Base-by-base conservation (phyloP, 805 yeast species). In the Metschnikowia santaceciliae region DNA sequence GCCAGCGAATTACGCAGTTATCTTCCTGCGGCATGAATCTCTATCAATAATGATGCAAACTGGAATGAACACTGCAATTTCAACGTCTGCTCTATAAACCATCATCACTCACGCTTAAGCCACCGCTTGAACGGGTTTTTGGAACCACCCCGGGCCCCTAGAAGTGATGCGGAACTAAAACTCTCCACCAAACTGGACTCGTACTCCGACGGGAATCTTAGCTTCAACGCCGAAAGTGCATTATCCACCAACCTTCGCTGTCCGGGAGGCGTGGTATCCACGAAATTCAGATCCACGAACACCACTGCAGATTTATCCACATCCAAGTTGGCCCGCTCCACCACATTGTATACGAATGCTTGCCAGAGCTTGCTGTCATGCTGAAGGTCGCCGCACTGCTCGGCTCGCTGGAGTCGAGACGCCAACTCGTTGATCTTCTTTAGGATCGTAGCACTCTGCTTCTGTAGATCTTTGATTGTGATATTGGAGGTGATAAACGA, bases 401-500 rank as follows among this genome's bases (percentile, higher is more conserved):
- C 78, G 33, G 64, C 60, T 33, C 61, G 56, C 48, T 65, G 70
- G 40, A 74, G 61, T 47, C 59, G 63, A 11, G 44, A 48, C 46
- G 72, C 70, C 17, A 71, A 53, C 17, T 63, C 65, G 20, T 49
- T 56, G 39, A 75, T 65, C 48, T 63, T 69, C 26, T 55, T 57
- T 55, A 66, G 61, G 23, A 75, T 55, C 35, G 64, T 66, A 22
- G 67, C 63, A 46, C 77, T 64, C 49, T 70, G 71, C 52, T 70
- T 71, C 56, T 72, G 78, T 26, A 76, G 54, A 51, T 76, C 80
- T 50, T 65, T 67, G 39, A 76, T 61, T 2, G 77, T 70, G 36
- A 75, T 68, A 54, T 72, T 71, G 33, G 77, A 67, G 1, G 70
- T 67, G 30, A 76, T 74, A 58, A 75, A 74, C 32, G 76, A 72